Base-by-base conservation (phyloP, 2,329 filamentous ascomycete species). In the Cladosporium sp. region DNA sequence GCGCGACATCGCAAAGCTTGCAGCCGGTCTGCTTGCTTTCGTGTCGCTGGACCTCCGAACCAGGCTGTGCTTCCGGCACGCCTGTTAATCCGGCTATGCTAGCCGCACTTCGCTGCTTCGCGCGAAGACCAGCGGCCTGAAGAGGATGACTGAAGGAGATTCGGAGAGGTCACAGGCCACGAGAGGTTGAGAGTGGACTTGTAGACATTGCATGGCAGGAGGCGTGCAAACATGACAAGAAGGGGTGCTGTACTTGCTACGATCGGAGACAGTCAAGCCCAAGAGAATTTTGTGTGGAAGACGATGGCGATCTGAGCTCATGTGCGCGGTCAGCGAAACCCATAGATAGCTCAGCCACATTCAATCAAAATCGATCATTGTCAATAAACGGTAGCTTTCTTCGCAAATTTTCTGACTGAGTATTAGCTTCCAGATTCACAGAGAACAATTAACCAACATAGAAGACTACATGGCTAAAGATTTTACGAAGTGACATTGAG, bases 21-120 rank as follows among this genome's bases (percentile, higher is more conserved):
- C 52, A 55, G 52, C 52, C 45, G 52, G 52, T 32, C 40, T 47
- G 40, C 39, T 22, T 24, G 52, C 39, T 34, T 55, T 47, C 52
- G 52, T 55, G 52, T 45, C 40, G 42, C 40, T 20, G 39, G 24
- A 32, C 40, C 52, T 55, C 52, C 52, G 20, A 55, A 47, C 52
- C 40, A 47, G 52, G 20, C 40, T 37, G 40, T 42, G 40, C 13
- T 4, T n/a, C n/a, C 34, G 9, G 52, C 32, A 25, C 19, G 40
- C 34, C 52, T 47, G 40, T 47, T 55, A 55, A 55, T 55, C 28
- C 52, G 52, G 52, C 52, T 37, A 55, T 2, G 7, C 32, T 4
- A 5, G 52, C 40, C 52, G 52, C 52, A 12, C 52, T 55, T 47
- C 52, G 52, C 52, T 47, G 34, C 52, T 55, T 28, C 15, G 40